Percentiles rank a stretch among this genome's conserved stretches.
Evolutionary conservation across 306 rosid species (phyloP).

Genomic region (Acacia confusa): DNA sequence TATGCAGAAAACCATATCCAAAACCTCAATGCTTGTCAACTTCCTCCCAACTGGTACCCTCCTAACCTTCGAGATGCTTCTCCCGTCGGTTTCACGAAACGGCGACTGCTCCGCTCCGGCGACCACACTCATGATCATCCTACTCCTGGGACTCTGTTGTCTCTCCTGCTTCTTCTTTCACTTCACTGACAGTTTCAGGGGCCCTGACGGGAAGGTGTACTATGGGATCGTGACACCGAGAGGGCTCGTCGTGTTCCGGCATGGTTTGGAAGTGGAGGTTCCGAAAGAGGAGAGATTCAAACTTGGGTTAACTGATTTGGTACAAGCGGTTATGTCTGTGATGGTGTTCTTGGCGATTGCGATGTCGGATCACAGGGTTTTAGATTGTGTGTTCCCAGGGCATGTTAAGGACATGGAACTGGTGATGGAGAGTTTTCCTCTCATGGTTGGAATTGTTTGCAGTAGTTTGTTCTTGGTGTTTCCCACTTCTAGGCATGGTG

Average conservation of each 20-base stretch:
- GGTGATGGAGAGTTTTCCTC: constrained; percentile 64
- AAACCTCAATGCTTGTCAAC: constrained; percentile 61
- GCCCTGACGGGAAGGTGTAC: constrained; percentile 50
- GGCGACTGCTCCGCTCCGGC: constrained; percentile 52
- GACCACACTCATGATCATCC: constrained; percentile 40
- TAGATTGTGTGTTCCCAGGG: constrained; percentile 51
- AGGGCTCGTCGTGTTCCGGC: constrained; percentile 52
- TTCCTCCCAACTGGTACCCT: constrained; percentile 68
- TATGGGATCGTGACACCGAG: constrained; percentile 56
- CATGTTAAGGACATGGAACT: constrained; percentile 58
- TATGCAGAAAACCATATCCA: constrained; percentile 59
- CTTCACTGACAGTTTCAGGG: constrained; percentile 53
- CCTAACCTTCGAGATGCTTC: constrained; percentile 67
- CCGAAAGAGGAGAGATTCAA: constrained; percentile 42
- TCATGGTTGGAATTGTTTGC: constrained; percentile 60
- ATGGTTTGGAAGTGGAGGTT: constrained; percentile 44
- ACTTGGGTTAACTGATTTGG: constrained; percentile 45
- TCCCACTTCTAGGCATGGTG: constrained; percentile 54
- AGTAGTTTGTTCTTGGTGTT: constrained; percentile 59
- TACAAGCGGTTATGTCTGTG: constrained; percentile 64
- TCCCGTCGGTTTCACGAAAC: constrained; percentile 44
- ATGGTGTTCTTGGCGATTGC: constrained; percentile 68
- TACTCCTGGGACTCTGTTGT: constrained; percentile 42
- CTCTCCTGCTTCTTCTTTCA: constrained; percentile 66
- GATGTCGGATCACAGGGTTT: constrained; percentile 52